Conservation (phyloP, 2,329 filamentous ascomycete species). For the Massarina eburnea region DNA sequence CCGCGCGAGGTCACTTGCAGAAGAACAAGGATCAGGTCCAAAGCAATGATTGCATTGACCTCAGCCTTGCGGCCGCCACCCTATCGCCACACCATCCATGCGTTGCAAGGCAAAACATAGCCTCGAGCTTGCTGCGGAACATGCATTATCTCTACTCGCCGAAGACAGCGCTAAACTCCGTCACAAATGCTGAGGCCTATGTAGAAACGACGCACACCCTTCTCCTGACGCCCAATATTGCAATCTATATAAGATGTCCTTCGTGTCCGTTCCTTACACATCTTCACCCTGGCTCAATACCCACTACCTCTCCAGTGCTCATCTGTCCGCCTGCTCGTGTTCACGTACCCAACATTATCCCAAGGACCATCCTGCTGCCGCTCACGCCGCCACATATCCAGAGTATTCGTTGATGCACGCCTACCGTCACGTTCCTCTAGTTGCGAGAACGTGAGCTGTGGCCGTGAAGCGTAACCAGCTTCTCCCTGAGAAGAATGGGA, state of each 20-base stretch:
- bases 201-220: background rate
- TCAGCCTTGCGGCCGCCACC: background rate
- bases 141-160: background rate
- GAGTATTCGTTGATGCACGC: background rate
- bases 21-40: background rate
- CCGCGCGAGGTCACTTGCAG: background rate
- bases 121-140: background rate
- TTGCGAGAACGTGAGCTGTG: constrained; percentile 3
- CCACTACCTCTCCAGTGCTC: background rate
- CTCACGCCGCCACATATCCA: constrained; percentile 10
- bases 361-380: constrained; percentile 10
- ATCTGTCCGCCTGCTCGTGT: background rate
- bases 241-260: constrained; percentile 1
- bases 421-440: constrained; percentile 6
- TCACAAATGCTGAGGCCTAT: background rate
- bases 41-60: background rate
- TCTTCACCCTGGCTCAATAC: background rate
- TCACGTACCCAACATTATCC: constrained; percentile 12
- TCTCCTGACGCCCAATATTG: background rate
- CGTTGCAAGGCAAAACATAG: too few relatives aligned
- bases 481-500: background rate
- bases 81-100: background rate
- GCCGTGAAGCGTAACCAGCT: background rate
- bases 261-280: background rate
- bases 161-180: background rate